Conservation (phyloP, 345 rosid species). For the Draba incana region DNA sequence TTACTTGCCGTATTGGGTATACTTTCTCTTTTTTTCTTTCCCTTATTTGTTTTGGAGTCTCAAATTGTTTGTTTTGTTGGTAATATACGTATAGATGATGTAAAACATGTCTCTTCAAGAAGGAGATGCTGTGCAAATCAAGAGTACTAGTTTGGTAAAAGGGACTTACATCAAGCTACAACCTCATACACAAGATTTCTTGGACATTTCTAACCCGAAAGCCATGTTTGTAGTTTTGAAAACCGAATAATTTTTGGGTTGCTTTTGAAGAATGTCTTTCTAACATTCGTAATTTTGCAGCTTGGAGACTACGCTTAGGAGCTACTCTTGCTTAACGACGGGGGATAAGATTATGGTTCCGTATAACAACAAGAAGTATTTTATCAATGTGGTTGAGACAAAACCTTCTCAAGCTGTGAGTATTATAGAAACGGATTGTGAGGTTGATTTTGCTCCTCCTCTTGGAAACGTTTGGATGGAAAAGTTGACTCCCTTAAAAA, state of each 20-base stretch:
- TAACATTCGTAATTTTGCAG: slow-evolving; percentile 42
- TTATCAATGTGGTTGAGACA: slow-evolving; percentile 64
- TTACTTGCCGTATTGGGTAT: slow-evolving; percentile 72
- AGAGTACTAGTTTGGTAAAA: slow-evolving; percentile 54
- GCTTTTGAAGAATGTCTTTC: neutral
- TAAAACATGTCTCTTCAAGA: slow-evolving; percentile 70
- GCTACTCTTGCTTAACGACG: slow-evolving; percentile 68
- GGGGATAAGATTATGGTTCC: slow-evolving; percentile 72
- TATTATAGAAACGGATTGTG: slow-evolving; percentile 73
- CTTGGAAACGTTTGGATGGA: too few relatives aligned
- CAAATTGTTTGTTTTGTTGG: slow-evolving; percentile 5
- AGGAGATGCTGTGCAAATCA: slow-evolving; percentile 57
- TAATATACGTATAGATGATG: slow-evolving; percentile 56
- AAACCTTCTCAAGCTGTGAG: slow-evolving; percentile 66
- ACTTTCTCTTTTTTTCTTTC: neutral
- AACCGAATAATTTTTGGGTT: neutral
- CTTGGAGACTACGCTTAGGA: slow-evolving; percentile 70
- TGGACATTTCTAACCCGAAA: slow-evolving; percentile 71
- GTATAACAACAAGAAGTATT: slow-evolving; percentile 65
- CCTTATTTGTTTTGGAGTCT: neutral
- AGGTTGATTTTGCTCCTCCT: slow-evolving; percentile 75
- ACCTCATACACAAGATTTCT: slow-evolving; percentile 66
- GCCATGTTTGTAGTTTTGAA: slow-evolving; percentile 55
- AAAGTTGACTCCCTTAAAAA: slow-evolving; percentile 34
- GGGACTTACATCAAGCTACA: slow-evolving; percentile 69